These are phyloP conservation scores for Mercurialis annua DNA, from an alignment of 345 rosid genomes.

Conservation along the genomic window DNA sequence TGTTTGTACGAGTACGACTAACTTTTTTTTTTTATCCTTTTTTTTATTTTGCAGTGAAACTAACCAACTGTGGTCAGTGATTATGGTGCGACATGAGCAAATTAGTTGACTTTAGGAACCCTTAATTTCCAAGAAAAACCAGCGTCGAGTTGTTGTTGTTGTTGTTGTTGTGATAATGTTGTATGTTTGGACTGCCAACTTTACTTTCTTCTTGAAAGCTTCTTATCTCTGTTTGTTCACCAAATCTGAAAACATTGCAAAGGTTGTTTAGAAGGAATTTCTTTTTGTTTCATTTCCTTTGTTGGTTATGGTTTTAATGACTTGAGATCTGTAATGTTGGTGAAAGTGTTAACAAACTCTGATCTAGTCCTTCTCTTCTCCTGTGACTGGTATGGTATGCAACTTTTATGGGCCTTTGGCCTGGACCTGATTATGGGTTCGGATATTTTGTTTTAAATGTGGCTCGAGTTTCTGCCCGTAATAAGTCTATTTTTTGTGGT, in stretches of 20 bases:
- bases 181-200: conserved; percentile 19
- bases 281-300: background rate
- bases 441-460: no score
- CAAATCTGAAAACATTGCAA: conserved; percentile 2
- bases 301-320: background rate
- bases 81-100: background rate
- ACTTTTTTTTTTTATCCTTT: background rate
- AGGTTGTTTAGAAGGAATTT: background rate
- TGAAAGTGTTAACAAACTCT: background rate
- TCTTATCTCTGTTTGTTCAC: background rate
- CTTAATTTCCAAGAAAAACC: conserved; percentile 6
- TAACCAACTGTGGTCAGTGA: conserved; percentile 1
- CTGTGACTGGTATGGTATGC: no score
- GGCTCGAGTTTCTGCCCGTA: no score
- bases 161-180: conserved; percentile 10
- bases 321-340: background rate
- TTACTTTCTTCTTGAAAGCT: conserved; percentile 1
- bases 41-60: conserved; percentile 5
- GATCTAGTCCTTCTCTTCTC: no score
- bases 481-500: no score
- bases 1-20: background rate
- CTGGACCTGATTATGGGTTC: no score
- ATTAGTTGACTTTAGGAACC: background rate
- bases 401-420: no score
- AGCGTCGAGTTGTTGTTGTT: conserved; percentile 10